Conservation (phyloP, 495 filamentous ascomycete species). For the Terfezia boudieri region DNA sequence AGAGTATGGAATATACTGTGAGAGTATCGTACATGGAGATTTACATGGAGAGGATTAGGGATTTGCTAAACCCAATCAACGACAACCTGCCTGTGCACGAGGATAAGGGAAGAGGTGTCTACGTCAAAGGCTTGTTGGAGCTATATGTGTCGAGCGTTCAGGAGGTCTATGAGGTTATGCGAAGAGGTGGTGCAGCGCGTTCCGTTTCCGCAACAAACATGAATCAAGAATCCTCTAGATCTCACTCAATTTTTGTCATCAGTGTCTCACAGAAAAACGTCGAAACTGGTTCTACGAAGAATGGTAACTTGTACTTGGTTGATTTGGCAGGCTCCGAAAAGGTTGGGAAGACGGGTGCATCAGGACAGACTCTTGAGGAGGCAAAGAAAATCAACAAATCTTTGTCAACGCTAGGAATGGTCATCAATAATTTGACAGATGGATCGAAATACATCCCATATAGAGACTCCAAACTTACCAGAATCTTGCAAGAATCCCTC, state of each 20-base stretch:
- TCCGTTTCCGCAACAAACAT: conserved; percentile 98
- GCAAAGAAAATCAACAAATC: conserved; percentile 99
- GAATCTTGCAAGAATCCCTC: conserved; percentile 87
- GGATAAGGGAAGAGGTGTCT: conserved; percentile 86
- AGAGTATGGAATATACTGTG: conserved; percentile 93
- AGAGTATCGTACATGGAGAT: conserved; percentile 99
- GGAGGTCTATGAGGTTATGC: conserved; percentile 95
- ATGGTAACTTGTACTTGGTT: conserved; percentile 86
- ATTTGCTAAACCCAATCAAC: conserved; percentile 74
- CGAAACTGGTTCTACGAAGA: conserved; percentile 89
- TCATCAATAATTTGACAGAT: conserved; percentile 93
- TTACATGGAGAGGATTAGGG: conserved; percentile 96
- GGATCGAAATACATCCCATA: conserved; percentile 94
- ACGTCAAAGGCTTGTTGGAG: conserved; percentile 87
- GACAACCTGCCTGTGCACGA: conserved; percentile 95
- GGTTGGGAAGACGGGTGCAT: conserved; percentile 94
- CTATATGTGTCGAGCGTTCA: conserved; percentile 89
- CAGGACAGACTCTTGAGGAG: conserved; percentile 91
- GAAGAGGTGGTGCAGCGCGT: conserved; percentile 65
- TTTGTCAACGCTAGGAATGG: conserved; percentile 92
- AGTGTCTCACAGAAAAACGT: conserved; percentile 96
- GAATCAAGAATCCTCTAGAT: conserved; percentile 97
- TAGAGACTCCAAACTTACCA: conserved; percentile 91
- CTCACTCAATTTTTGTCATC: conserved; percentile 95
- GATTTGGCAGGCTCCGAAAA: conserved; percentile 97